These are phyloP conservation scores for Tylopilus subfusipes DNA, from an alignment of 768 basidiomycete genomes.

Conservation along the genomic window DNA sequence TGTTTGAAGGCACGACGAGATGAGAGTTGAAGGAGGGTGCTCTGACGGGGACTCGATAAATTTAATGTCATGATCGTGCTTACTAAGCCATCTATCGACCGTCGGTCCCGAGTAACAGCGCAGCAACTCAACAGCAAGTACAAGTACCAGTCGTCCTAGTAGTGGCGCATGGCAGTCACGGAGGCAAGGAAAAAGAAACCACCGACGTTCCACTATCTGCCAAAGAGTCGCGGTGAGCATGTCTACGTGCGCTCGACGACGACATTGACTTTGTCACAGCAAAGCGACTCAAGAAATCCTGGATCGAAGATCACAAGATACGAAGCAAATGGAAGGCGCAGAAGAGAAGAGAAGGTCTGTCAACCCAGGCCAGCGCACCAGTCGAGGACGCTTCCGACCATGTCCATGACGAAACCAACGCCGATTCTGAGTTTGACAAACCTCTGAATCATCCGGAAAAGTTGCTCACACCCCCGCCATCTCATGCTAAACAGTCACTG, in stretches of 20 bases:
- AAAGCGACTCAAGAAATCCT: conserved; percentile 74
- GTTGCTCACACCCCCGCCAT: background rate
- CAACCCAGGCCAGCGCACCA: conserved; percentile 3
- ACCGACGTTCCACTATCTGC: conserved; percentile 68
- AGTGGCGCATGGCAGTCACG: background rate
- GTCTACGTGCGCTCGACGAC: background rate
- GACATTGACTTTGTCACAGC: conserved; percentile 42
- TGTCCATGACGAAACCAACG: background rate
- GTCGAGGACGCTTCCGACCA: background rate
- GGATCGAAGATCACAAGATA: conserved; percentile 74
- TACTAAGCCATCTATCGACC: conserved; percentile 21
- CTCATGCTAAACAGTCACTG: conserved; percentile 33
- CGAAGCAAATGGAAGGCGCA: conserved; percentile 75
- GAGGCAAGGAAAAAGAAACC: conserved; percentile 45
- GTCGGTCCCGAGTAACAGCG: background rate
- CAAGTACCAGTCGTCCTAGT: too few relatives aligned
- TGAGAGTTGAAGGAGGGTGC: conserved; percentile 24
- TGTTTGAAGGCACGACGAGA: conserved; percentile 35
- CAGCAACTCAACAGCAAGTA: too few relatives aligned
- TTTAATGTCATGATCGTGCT: conserved; percentile 21
- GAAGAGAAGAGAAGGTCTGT: conserved; percentile 50
- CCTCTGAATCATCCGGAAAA: conserved; percentile 2
- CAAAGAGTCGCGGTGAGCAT: conserved; percentile 54
- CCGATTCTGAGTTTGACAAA: background rate
- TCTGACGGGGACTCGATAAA: conserved; percentile 14